Evolutionary conservation across 2,329 filamentous ascomycete genomes (phyloP).

Genomic region (Domatiomyces catenatus): DNA sequence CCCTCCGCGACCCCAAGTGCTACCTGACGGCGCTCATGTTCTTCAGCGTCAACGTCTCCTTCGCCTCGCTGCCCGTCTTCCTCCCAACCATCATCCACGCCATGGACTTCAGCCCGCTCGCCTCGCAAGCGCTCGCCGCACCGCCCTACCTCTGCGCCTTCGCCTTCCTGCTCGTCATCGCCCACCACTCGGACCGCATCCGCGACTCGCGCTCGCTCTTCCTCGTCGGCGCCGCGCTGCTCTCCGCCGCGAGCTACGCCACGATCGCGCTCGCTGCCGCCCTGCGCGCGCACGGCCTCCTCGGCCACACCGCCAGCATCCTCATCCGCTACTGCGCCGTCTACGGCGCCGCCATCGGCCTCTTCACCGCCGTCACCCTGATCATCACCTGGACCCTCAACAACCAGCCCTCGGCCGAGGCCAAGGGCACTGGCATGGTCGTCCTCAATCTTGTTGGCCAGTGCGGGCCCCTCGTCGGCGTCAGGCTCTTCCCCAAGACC

Average conservation of each 20-base stretch:
- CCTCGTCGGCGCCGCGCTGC: slow-evolving; percentile 52
- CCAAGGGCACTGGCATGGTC: slow-evolving; percentile 61
- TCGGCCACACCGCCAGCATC: slow-evolving; percentile 21
- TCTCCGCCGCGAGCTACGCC: slow-evolving; percentile 47
- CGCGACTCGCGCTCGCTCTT: slow-evolving; percentile 45
- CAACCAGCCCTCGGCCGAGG: slow-evolving; percentile 56
- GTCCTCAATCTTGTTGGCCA: slow-evolving; percentile 71
- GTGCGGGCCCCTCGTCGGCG: slow-evolving; percentile 56
- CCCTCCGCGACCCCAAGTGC: slow-evolving; percentile 44
- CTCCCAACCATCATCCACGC: slow-evolving; percentile 58
- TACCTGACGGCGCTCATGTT: slow-evolving; percentile 72
- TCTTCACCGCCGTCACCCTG: slow-evolving; percentile 70
- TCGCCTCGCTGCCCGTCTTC: slow-evolving; percentile 75
- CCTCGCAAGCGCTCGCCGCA: slow-evolving; percentile 62
- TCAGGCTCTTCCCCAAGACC: slow-evolving; percentile 44
- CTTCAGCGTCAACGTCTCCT: slow-evolving; percentile 76
- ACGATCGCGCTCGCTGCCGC: slow-evolving; percentile 45
- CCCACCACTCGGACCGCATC: slow-evolving; percentile 54
- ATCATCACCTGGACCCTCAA: slow-evolving; percentile 82
- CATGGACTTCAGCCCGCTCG: slow-evolving; percentile 49
- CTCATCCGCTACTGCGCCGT: slow-evolving; percentile 53
- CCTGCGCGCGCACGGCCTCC: slow-evolving; percentile 25
- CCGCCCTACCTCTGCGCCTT: slow-evolving; percentile 72
- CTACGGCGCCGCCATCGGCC: slow-evolving; percentile 63
- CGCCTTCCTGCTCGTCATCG: slow-evolving; percentile 52